Evolutionary conservation across 2,329 filamentous ascomycete genomes (phyloP).

Genomic region (Chrysosporium keratinophilum): DNA sequence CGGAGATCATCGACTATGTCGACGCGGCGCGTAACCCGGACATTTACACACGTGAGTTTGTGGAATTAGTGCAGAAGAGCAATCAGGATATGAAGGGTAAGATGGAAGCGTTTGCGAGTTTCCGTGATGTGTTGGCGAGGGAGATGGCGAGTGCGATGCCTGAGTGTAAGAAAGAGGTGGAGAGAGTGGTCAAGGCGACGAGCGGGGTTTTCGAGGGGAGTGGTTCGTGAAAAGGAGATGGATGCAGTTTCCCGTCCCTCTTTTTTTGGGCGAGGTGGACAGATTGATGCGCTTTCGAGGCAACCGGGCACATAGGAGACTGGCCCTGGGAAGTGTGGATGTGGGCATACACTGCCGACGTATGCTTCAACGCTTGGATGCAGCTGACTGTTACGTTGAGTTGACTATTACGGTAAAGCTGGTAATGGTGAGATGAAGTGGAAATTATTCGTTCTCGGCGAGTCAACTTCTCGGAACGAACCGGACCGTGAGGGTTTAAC

Average conservation of each 20-base stretch:
- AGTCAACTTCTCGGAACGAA: too few relatives aligned
- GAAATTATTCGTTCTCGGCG: too few relatives aligned
- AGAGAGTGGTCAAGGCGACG: constrained; percentile 38
- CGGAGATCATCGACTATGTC: constrained; percentile 54
- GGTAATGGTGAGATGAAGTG: too few relatives aligned
- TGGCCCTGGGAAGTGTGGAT: too few relatives aligned
- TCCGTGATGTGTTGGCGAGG: constrained; percentile 49
- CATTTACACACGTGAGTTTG: constrained; percentile 56
- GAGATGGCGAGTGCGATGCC: constrained; percentile 51
- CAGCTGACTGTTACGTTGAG: too few relatives aligned
- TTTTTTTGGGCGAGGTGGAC: not conserved
- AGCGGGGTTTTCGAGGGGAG: constrained; percentile 17
- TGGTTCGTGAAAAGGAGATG: not conserved
- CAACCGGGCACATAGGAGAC: too few relatives aligned
- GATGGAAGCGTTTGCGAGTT: constrained; percentile 47
- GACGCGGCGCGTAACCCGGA: constrained; percentile 55
- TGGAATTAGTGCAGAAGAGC: constrained; percentile 52
- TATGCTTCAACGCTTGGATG: too few relatives aligned
- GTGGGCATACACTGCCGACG: too few relatives aligned
- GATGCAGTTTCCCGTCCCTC: not conserved
- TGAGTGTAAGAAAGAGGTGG: constrained; percentile 46
- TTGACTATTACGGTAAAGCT: too few relatives aligned
- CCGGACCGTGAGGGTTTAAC: too few relatives aligned
- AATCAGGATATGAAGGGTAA: constrained; percentile 55
- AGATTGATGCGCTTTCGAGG: too few relatives aligned